Base-by-base conservation (phyloP, 2,329 filamentous ascomycete genomes). In the Hypoxylon sp. region DNA sequence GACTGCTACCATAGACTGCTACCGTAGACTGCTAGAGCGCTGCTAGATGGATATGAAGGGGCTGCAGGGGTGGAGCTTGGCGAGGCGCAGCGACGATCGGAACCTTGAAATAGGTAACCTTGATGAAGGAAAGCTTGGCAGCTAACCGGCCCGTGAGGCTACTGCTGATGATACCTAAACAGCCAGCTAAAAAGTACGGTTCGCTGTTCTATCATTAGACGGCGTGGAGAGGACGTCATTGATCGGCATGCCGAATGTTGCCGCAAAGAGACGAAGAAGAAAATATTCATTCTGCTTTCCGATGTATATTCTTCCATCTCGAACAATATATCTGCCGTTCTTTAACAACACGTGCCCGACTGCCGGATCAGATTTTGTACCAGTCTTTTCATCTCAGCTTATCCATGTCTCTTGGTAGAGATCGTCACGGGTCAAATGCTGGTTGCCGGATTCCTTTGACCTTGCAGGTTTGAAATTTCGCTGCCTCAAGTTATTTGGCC, bases 31-130 rank as follows among this genome's bases (percentile, higher is more conserved):
- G 6, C 21, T 25, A 25, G 21, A 25, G 21, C n/a, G n/a, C 21
- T 25, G 21, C 21, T 25, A 25, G 21, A 9, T 25, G 9, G 6
- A 42, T 27, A 48, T 53, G 42, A 50, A 54, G 48, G 52, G 41
- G 44, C 27, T 15, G 20, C 16, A 16, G 32, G 17, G 40, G 42
- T 49, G 44, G 52, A 51, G 43, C 34, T 38, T 31, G 29, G 17
- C 8, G 48, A 44, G 49, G 52, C 45, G 52, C 48, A 55, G 56
- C 26, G 52, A 51, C 45, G 56, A 57, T 59, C 56, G 34, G 12
- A 52, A 53, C 55, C 44, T 49, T 41, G 45, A 25, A 48, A 47
- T 12, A 40, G 15, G 12, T n/a, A 25, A 45, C 48, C 48, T 49
- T 29, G 51, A 29, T 29, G 29, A 51, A 23, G 11, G n/a, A 16